Percentiles rank a stretch among this genome's conserved stretches.
Evolutionary conservation across 2,329 filamentous ascomycete species (phyloP).

Genomic region (Colletotrichum orchidophilum): DNA sequence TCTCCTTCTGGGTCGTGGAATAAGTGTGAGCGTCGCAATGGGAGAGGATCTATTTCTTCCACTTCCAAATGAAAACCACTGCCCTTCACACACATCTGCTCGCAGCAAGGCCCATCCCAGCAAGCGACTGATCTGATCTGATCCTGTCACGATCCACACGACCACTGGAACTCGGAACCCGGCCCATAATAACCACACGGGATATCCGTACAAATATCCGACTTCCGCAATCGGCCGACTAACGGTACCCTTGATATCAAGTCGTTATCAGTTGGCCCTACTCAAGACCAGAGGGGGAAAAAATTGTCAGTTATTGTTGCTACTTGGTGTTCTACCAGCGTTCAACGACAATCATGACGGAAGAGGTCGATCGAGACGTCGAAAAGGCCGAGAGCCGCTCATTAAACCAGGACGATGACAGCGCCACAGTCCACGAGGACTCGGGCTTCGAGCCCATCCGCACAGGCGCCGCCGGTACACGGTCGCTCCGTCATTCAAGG

Average conservation of each 20-base stretch:
- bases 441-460: slow-evolving; percentile 40
- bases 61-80: slow-evolving; percentile 1
- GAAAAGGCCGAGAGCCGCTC: slow-evolving; percentile 33
- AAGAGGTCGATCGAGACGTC: slow-evolving; percentile 30
- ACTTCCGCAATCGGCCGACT: slow-evolving; percentile 13
- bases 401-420: slow-evolving; percentile 15
- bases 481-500: slow-evolving; percentile 22
- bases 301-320: neutral
- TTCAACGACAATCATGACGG: neutral
- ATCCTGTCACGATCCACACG: slow-evolving; percentile 15
- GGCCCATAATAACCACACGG: slow-evolving; percentile 6
- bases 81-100: slow-evolving; percentile 7
- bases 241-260: neutral
- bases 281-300: neutral
- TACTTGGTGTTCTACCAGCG: no score
- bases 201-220: slow-evolving; percentile 17
- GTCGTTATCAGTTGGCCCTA: neutral
- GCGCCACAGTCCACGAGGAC: slow-evolving; percentile 14
- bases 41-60: neutral
- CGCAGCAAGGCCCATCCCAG: neutral
- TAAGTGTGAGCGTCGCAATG: neutral
- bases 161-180: slow-evolving; percentile 28
- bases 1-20: neutral
- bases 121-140: neutral
- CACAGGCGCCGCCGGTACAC: slow-evolving; percentile 24